Conservation (phyloP, 257 asterid genomes). For the Scutellaria minor region DNA sequence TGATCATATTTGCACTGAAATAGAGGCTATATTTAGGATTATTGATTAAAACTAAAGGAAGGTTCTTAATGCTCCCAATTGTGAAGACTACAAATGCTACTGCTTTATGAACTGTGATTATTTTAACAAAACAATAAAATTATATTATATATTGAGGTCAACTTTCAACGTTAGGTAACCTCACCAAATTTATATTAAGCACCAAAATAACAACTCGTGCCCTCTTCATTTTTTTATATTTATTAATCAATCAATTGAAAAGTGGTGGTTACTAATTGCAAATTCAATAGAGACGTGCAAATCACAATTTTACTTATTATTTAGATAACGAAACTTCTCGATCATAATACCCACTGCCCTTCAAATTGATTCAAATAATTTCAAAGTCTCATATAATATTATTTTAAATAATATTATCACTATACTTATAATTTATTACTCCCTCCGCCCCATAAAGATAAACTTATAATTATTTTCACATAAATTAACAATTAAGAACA, state of each 20-base stretch:
- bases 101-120: not conserved
- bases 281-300: not conserved
- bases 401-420: too few species aligned
- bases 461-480: too few species aligned
- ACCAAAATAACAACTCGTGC: not conserved
- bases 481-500: too few species aligned
- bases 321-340: too few species aligned
- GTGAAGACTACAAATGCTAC: slow-evolving; percentile 12
- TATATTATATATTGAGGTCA: slow-evolving; percentile 26
- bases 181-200: slow-evolving; percentile 16
- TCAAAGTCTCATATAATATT: too few species aligned
- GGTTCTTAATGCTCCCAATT: slow-evolving; percentile 20
- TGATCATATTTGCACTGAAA: not conserved
- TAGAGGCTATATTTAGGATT: not conserved
- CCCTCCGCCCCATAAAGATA: too few species aligned
- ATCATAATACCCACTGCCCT: too few species aligned
- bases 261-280: not conserved
- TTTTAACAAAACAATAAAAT: too few species aligned
- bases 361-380: too few species aligned
- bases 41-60: not conserved
- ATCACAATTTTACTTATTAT: too few species aligned
- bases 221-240: not conserved
- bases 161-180: slow-evolving; percentile 1
- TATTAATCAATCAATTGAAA: not conserved
- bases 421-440: too few species aligned